Conservation (phyloP, 2,329 filamentous ascomycete genomes). For the Nigrospora oryzae region DNA sequence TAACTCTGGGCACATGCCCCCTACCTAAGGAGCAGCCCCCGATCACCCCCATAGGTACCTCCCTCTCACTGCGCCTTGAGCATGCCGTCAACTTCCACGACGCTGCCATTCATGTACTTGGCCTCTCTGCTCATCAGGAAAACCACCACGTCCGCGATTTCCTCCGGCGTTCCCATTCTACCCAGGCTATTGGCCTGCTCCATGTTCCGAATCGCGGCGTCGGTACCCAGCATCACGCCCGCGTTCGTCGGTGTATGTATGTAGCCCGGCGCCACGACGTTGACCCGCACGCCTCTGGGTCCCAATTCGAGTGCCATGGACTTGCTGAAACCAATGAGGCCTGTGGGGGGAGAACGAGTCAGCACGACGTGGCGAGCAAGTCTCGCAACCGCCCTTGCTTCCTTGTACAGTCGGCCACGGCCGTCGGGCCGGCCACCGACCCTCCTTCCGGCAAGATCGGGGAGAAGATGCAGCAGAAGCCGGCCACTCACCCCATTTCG, state of each 20-base stretch:
- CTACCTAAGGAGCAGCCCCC: too few species aligned
- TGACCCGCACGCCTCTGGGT: constrained; percentile 25
- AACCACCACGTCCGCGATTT: constrained; percentile 27
- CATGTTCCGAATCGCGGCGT: constrained; percentile 24
- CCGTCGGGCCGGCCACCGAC: too few species aligned
- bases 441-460: too few species aligned
- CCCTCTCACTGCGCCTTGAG: constrained; percentile 1
- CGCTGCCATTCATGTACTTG: constrained; percentile 43
- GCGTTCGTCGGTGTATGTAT: constrained; percentile 23
- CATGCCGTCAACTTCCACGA: constrained; percentile 38
- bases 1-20: too few species aligned
- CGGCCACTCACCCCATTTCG: constrained; percentile 24
- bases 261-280: constrained; percentile 19
- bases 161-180: constrained; percentile 16
- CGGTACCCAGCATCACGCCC: constrained; percentile 34
- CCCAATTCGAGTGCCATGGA: constrained; percentile 32
- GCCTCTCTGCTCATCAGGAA: constrained; percentile 42
- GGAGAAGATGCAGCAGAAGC: too few species aligned
- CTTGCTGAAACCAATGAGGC: constrained; percentile 29
- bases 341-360: not conserved
- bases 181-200: constrained; percentile 14
- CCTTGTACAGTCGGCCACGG: too few species aligned
- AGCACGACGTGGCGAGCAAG: too few species aligned
- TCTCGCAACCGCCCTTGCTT: too few species aligned
- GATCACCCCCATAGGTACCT: too few species aligned